Evolutionary conservation across 257 asterid genomes (phyloP).

Genomic region (Fraxinus excelsior): DNA sequence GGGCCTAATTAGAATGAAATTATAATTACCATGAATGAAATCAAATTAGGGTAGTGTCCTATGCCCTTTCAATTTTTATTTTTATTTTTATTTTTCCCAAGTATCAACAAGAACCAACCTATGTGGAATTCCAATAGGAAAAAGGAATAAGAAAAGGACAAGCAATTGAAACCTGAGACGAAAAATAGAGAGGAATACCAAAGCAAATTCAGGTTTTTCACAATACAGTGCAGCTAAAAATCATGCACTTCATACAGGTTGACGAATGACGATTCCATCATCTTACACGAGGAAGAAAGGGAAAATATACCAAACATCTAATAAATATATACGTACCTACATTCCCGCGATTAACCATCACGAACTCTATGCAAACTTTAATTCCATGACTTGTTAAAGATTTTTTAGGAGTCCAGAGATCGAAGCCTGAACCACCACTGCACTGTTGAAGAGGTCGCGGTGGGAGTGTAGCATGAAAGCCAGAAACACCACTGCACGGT

Average conservation of each 20-base stretch:
- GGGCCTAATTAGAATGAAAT: too few species aligned
- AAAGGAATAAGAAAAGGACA: background rate
- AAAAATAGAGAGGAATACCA: background rate
- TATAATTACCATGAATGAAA: too few species aligned
- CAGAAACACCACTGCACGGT: background rate
- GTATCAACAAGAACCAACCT: too few species aligned
- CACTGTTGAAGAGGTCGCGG: background rate
- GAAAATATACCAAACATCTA: constrained; percentile 28
- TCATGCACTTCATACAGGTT: constrained; percentile 34
- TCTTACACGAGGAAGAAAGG: constrained; percentile 6
- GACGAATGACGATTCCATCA: constrained; percentile 20
- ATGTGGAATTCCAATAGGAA: too few species aligned
- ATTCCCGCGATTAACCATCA: background rate
- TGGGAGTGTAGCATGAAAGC: background rate
- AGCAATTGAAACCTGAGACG: background rate
- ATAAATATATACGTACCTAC: constrained; percentile 4
- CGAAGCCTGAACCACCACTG: constrained; percentile 19
- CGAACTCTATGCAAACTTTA: constrained; percentile 9
- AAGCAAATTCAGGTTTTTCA: constrained; percentile 10
- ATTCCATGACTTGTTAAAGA: background rate
- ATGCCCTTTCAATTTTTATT: too few species aligned
- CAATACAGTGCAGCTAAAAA: constrained; percentile 32
- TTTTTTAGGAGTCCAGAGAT: constrained; percentile 22
- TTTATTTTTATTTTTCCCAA: too few species aligned
- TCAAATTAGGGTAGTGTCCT: too few species aligned